Percentiles rank a stretch among this genome's conserved stretches.
Conservation (phyloP, 768 basidiomycete genomes). For the Chiua virens region DNA sequence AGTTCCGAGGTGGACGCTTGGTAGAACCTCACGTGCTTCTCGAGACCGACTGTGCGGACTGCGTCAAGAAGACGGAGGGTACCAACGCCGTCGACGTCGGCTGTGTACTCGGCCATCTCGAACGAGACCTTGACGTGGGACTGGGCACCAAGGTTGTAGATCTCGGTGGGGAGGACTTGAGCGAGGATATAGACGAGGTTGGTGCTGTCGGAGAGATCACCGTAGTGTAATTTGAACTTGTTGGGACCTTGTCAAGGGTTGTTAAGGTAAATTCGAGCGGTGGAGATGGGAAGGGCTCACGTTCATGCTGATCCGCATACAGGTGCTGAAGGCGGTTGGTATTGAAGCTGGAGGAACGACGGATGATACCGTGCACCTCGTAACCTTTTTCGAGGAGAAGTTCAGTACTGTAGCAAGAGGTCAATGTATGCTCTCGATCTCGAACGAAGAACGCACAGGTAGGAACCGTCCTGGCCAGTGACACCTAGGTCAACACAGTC, state of each 20-base stretch:
- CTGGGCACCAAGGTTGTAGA: constrained; percentile 98
- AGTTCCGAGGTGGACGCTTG: constrained; percentile 97
- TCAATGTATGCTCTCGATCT: constrained; percentile 3
- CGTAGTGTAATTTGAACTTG: constrained; percentile 85
- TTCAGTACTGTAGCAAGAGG: constrained; percentile 58
- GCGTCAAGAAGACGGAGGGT: constrained; percentile 95
- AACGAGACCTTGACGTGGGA: constrained; percentile 99
- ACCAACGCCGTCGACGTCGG: constrained; percentile 93
- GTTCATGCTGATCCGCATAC: constrained; percentile 90
- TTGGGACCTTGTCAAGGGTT: constrained; percentile 51
- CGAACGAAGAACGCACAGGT: constrained; percentile 60
- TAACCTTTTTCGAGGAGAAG: constrained; percentile 88
- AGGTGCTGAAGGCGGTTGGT: constrained; percentile 93
- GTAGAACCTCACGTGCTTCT: constrained; percentile 93
- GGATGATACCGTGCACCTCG: constrained; percentile 92
- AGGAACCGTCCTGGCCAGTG: constrained; percentile 96
- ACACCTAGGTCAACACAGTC: constrained; percentile 57
- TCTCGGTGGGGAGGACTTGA: constrained; percentile 90
- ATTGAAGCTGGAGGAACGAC: constrained; percentile 97
- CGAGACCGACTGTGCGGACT: constrained; percentile 92
- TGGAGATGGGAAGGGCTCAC: constrained; percentile 44
- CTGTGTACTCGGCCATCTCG: constrained; percentile 99
- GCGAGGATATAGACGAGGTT: constrained; percentile 97
- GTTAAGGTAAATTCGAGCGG: background rate
- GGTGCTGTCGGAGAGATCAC: constrained; percentile 93